Conservation (phyloP, 2,329 filamentous ascomycete species). For the Fusarium sp. region DNA sequence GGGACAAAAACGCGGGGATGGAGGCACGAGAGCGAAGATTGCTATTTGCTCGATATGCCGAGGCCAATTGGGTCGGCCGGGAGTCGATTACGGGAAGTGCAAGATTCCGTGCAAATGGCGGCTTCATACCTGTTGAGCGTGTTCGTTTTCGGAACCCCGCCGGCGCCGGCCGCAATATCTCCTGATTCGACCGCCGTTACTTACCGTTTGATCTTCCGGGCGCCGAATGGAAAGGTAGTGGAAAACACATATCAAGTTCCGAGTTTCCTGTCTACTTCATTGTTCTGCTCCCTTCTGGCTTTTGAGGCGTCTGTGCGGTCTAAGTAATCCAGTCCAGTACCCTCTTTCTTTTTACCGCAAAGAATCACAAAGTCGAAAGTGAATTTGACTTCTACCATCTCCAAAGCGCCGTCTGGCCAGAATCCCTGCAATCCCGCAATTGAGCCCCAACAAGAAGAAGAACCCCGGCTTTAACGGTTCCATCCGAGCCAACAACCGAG, state of each 20-base stretch:
- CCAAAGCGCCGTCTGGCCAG: neutral
- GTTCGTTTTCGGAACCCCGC: constrained; percentile 41
- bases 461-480: neutral
- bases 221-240: neutral
- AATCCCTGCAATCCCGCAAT: constrained; percentile 6
- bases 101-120: neutral
- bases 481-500: constrained; percentile 10
- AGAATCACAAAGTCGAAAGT: neutral
- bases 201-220: constrained; percentile 11
- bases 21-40: constrained; percentile 2
- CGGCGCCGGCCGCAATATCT: constrained; percentile 13
- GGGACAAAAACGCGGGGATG: neutral
- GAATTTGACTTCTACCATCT: neutral
- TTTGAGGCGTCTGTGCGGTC: neutral
- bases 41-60: constrained; percentile 22
- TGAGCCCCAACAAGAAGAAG: constrained; percentile 20
- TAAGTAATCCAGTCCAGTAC: neutral
- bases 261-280: neutral
- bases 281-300: neutral
- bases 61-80: constrained; percentile 11
- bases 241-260: neutral
- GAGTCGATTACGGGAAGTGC: constrained; percentile 22
- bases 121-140: constrained; percentile 19
- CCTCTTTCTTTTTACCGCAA: neutral
- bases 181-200: constrained; percentile 25